Evolutionary conservation across 345 rosid species (phyloP), one percentile per base, ranked within the genome.

Genomic region (Hibiscus mutabilis): DNA sequence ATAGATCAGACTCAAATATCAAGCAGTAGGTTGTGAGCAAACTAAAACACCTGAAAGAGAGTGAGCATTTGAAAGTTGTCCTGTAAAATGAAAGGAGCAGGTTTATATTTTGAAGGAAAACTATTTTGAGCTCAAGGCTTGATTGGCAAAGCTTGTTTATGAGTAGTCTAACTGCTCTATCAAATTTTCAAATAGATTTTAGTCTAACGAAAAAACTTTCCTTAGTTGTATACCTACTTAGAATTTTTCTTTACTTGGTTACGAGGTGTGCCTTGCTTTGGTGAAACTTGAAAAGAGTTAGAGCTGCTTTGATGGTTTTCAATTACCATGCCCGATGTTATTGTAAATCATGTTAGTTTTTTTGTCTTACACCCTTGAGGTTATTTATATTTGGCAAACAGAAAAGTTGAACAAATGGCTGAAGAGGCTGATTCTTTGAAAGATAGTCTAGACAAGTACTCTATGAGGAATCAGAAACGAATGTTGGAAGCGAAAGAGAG

Each of bases 341-440:
- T 59, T 46, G 27, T 25, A 44, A 13, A 37, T 31, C 19, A 40
- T 15, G 24, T 33, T 19, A 55, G 60, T 53, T 69, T 62, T 40
- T 46, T 46, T 2, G 11, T 64, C 44, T 61, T 61, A 18, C 44
- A 49, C 33, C 33, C 37, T 62, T 21, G 21, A 19, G 55, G 63
- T 31, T 47, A 47, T 21, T 57, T 46, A 11, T 44, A 18, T 64
- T 35, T 72, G 29, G 63, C 19, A 1, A 62, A 69, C 81, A 89
- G 96, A 69, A 94, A 94, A 84, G 88, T 86, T 72, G 98, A 94
- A 69, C 98, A 88, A 83, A 80, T 94, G 11, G 89, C 91, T 21
- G 97, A 95, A 81, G 97, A 89, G 69, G 91, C 93, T 1, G 97
- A 83, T 63, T 85, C 93, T 42, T 83, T 91, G 85, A 95, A 86